Conservation (phyloP, 2,329 filamentous ascomycete genomes). For the Myriosclerotinia curreyana region DNA sequence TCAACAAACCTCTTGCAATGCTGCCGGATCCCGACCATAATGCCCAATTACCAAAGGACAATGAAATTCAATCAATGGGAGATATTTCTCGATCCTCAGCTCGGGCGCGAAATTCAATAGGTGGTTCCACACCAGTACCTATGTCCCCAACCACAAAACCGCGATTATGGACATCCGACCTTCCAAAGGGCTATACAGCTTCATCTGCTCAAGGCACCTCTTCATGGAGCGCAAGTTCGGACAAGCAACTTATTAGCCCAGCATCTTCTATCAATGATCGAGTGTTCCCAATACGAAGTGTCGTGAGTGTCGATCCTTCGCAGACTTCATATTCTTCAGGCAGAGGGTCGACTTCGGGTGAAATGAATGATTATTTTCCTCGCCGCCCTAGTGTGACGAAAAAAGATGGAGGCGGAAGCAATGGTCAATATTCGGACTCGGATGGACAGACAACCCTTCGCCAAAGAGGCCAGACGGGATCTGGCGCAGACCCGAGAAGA, state of each 20-base stretch:
- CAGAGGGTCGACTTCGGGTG: conserved; percentile 23
- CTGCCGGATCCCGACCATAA: neutral
- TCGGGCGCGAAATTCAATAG: conserved; percentile 4
- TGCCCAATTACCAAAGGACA: neutral
- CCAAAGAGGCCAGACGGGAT: neutral
- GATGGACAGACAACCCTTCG: conserved; percentile 14
- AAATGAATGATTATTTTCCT: conserved; percentile 31
- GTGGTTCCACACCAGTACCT: neutral
- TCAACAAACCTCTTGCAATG: conserved; percentile 14
- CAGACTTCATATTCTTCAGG: conserved; percentile 30
- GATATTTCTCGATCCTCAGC: conserved; percentile 12
- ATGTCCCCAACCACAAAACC: conserved; percentile 15
- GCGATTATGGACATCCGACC: conserved; percentile 18
- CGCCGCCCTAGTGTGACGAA: conserved; percentile 14
- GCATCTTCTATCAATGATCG: conserved; percentile 26
- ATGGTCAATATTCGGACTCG: neutral
- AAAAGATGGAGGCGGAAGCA: neutral
- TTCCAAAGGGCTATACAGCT: conserved; percentile 9
- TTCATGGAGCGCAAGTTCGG: conserved; percentile 28
- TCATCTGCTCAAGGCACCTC: conserved; percentile 21
- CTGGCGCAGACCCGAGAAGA: conserved; percentile 4
- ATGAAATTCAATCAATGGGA: conserved; percentile 1
- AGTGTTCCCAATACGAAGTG: conserved; percentile 37
- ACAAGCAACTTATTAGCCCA: conserved; percentile 28
- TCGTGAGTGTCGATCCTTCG: conserved; percentile 34